Conservation (phyloP, 768 basidiomycete genomes). For the Tylopilus subfusipes region DNA sequence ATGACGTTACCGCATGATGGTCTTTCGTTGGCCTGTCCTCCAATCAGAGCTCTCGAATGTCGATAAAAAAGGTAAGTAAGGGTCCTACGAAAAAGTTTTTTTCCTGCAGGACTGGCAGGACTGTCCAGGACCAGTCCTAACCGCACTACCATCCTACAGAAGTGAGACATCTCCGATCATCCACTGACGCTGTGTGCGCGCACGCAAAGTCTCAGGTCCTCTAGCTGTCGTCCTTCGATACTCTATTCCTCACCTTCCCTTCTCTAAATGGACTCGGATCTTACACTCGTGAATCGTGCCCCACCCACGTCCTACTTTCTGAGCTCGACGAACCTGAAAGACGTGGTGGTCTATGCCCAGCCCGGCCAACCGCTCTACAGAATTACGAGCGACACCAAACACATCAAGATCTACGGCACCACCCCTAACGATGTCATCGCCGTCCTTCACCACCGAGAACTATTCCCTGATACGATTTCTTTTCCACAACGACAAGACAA, state of each 20-base stretch:
- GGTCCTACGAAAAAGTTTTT: no score
- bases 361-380: conserved; percentile 25
- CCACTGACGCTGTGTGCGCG: not conserved
- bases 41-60: no score
- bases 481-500: conserved; percentile 19
- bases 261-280: conserved; percentile 26
- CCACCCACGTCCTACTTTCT: conserved; percentile 30
- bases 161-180: not conserved
- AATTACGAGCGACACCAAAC: conserved; percentile 19
- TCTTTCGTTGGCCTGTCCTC: no score
- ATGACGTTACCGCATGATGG: no score
- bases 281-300: conserved; percentile 24
- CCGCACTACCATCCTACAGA: no score
- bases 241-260: no score
- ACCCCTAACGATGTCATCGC: conserved; percentile 16
- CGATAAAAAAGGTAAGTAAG: no score
- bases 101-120: no score
- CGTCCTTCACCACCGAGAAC: conserved; percentile 24
- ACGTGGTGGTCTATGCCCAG: conserved; percentile 18
- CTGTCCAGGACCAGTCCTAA: no score
- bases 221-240: not conserved
- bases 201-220: not conserved
- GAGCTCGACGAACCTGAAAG: conserved; percentile 16
- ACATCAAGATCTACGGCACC: conserved; percentile 14
- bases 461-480: conserved; percentile 27